These are phyloP conservation scores for Viridothelium virens DNA, from an alignment of 495 filamentous ascomycete species.

Conservation along the genomic window DNA sequence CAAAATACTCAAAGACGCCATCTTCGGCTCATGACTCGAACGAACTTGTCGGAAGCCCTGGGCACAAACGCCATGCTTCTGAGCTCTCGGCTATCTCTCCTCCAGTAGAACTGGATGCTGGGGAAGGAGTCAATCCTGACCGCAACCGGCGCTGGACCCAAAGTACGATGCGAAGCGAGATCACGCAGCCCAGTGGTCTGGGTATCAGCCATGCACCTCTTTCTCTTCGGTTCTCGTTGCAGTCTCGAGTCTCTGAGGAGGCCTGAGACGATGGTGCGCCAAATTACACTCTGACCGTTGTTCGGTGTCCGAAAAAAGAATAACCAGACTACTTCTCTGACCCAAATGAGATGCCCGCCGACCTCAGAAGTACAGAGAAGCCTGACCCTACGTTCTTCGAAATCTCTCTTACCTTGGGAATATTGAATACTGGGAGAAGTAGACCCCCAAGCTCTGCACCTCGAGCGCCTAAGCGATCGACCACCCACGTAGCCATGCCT, in stretches of 20 bases:
- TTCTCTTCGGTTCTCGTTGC: neutral
- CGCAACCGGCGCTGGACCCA: neutral
- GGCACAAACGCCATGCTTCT: neutral
- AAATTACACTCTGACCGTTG: neutral
- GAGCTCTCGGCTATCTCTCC: neutral
- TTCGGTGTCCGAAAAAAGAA: neutral
- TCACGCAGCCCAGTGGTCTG: neutral
- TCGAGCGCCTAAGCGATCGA: neutral
- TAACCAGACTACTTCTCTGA: neutral
- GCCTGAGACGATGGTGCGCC: neutral
- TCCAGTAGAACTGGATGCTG: conserved; percentile 1
- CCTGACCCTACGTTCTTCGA: neutral
- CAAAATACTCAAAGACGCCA: neutral
- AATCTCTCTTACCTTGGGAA: neutral
- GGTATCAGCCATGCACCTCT: neutral
- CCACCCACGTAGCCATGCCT: neutral
- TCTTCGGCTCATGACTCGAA: neutral
- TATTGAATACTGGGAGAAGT: neutral
- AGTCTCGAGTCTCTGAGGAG: neutral
- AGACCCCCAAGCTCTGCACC: neutral
- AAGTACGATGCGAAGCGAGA: neutral
- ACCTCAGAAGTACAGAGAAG: neutral
- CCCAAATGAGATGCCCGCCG: neutral
- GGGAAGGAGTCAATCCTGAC: neutral
- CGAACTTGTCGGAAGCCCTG: neutral